Evolutionary conservation across 495 filamentous ascomycete genomes (phyloP).

Genomic region (Xylaria castorea): DNA sequence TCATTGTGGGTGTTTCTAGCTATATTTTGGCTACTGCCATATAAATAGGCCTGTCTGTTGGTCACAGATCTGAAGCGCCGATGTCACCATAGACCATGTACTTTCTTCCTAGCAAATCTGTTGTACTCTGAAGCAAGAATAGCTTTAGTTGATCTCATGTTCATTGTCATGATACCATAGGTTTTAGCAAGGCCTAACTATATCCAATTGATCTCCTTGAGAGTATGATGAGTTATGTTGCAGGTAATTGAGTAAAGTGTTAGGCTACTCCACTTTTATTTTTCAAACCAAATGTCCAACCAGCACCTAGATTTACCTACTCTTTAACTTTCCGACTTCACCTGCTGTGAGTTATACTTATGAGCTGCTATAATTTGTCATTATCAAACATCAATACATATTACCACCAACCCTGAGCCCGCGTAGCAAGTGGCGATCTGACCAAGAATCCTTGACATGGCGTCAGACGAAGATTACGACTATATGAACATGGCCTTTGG

Average conservation of each 20-base stretch:
- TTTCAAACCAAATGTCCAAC: conserved; percentile 10
- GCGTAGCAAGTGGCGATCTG: neutral
- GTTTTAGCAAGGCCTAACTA: neutral
- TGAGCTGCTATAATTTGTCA: neutral
- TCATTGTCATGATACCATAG: conserved; percentile 10
- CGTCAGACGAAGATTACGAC: conserved; percentile 59
- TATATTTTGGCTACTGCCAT: neutral
- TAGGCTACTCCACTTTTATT: conserved; percentile 20
- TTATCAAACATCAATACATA: neutral
- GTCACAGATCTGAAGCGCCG: conserved; percentile 20
- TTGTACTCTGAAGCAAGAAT: conserved; percentile 1
- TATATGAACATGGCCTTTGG: conserved; percentile 72
- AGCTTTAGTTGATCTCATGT: neutral
- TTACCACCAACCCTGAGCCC: no score
- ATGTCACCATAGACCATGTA: conserved; percentile 24
- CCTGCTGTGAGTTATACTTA: neutral
- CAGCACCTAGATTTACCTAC: neutral
- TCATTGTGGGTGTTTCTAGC: conserved; percentile 8
- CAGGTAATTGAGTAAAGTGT: neutral
- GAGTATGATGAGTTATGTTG: neutral
- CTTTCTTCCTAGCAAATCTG: conserved; percentile 10
- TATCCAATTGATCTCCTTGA: neutral
- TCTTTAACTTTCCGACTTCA: neutral
- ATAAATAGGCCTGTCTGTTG: conserved; percentile 16
- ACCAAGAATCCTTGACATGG: conserved; percentile 1